Evolutionary conservation across 2,329 filamentous ascomycete genomes (phyloP), one percentile per base, ranked within the genome.

Genomic region (Trichoderma sp.): DNA sequence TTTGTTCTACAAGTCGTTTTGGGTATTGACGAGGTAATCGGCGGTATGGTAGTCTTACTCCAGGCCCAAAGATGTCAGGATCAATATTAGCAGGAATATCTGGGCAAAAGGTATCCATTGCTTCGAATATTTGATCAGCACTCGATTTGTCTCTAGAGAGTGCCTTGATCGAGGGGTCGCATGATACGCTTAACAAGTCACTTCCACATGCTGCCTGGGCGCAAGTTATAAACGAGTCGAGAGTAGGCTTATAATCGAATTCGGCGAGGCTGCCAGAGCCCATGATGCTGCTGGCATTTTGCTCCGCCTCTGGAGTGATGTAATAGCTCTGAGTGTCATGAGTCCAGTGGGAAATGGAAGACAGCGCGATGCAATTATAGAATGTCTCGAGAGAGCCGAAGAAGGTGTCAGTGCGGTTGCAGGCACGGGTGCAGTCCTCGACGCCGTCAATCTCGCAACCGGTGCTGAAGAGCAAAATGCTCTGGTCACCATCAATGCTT

Each of bases 51-150:
- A 8, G 28, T 71, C 80, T 74, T 78, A 81, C 81, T 70, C 81
- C 81, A 30, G 81, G 81, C 1, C 81, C 81, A 71, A 82, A 82
- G 6, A 82, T 82, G 64, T 82, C 81, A 1, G 80, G 80, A 43
- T 82, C 80, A 36, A 82, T 81, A 72, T 82, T 78, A 7, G 81
- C 81, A 39, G 76, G 72, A 34, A 82, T 71, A 32, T 80, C 78
- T 0, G 81, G 81, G 50, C 81, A 82, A 68, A 82, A 82, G 6
- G 75, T 74, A 15, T 78, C 78, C 73, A 82, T 76, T 32, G 80
- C 80, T 17, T 77, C 74, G 50, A 82, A 80, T 61, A 82, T 76
- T 23, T 79, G 75, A 43, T 73, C 71, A 0, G 79, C 75, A 17
- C 71, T 76, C 23, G 80, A 81, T 6, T 73, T 70, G 3, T 64